Evolutionary conservation across 208 protist species (phyloP), one percentile per base, ranked within the genome.

Genomic region (Leishmania major): DNA sequence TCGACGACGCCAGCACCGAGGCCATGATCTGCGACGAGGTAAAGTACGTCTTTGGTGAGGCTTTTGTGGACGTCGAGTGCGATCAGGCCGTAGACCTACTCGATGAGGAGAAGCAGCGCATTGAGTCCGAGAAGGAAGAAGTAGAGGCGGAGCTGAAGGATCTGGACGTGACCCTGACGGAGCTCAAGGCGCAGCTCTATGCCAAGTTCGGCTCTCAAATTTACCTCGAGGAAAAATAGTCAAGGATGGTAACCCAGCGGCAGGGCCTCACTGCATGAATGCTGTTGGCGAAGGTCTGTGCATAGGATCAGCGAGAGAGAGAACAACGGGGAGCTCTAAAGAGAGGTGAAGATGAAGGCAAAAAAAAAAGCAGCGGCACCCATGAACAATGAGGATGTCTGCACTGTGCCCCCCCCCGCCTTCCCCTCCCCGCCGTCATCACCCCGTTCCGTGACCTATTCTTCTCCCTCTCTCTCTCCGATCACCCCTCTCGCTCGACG

Each of bases 161-260:
- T 64, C 80, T 96, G 28, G 87, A 93, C 40, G 82, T 60, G 2
- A 85, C 85, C 5, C 69, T 98, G 74, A 88, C 86, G n/a, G 82
- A 92, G 47, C 88, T 98, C 62, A 98, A 98, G 88, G 93, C 95
- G 53, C 81, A 88, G 70, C 79, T 98, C 43, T 97, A 98, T 85
- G 95, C 94, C 62, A 96, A 96, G 66, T 97, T 98, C 28, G 95
- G 95, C 45, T 92, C 81, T 15, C 93, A 97, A 75, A 96, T 98
- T 69, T 96, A 98, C 84, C 84, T 98, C 17, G 96, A 98, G 69
- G 94, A 96, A 62, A 88, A 98, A 76, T 96, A 77, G 40, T 15
- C 2, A 31, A 45, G 8, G 25, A 57, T 49, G n/a, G 19, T 71
- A 71, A 10, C 19, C 11, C 19, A 71, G 66, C 37, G 19, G 66